phyloP scores from a whole-genome alignment of 352 stramenopile species.

The Globisporangium perplexum region DNA sequence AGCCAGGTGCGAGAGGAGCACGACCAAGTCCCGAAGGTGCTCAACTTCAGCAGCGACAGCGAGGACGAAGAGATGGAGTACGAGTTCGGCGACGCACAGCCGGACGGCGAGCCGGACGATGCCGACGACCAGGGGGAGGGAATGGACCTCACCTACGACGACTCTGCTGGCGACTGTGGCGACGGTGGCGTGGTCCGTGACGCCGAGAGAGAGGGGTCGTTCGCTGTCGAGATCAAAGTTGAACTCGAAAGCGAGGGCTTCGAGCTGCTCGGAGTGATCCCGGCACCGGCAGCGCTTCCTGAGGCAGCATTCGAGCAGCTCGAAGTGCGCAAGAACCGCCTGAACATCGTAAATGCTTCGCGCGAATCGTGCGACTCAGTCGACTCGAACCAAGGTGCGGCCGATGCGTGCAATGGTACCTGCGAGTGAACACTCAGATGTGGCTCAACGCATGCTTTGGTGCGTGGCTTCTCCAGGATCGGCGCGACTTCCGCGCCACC shows the following conservation, averaged over 20 bases:
- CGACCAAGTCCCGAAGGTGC: slow-evolving; percentile 27
- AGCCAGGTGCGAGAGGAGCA: slow-evolving; percentile 16
- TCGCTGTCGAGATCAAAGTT: slow-evolving; percentile 6
- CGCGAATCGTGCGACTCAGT: slow-evolving; percentile 8
- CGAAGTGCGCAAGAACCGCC: not conserved
- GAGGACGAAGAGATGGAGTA: slow-evolving; percentile 22
- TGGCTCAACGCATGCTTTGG: not conserved
- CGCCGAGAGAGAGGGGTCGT: not conserved
- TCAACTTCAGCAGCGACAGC: slow-evolving; percentile 37
- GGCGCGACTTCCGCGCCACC: not conserved
- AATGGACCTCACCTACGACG: not conserved
- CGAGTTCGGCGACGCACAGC: slow-evolving; percentile 7
- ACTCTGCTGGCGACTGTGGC: not conserved
- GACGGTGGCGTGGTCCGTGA: slow-evolving; percentile 7
- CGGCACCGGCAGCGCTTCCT: not conserved
- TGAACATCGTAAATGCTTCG: slow-evolving; percentile 2
- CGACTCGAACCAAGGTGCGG: slow-evolving; percentile 6
- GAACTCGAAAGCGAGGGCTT: slow-evolving; percentile 7
- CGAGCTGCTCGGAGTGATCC: not conserved
- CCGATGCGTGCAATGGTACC: not conserved
- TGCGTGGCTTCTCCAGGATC: not conserved
- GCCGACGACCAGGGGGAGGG: slow-evolving; percentile 4
- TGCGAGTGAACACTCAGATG: not conserved
- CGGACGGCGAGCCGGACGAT: slow-evolving; percentile 6
- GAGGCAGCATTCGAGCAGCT: not conserved